Percentiles rank a stretch among this genome's conserved stretches.
phyloP scores from a whole-genome alignment of 441 rosid species.

The Jatropha multifida region DNA sequence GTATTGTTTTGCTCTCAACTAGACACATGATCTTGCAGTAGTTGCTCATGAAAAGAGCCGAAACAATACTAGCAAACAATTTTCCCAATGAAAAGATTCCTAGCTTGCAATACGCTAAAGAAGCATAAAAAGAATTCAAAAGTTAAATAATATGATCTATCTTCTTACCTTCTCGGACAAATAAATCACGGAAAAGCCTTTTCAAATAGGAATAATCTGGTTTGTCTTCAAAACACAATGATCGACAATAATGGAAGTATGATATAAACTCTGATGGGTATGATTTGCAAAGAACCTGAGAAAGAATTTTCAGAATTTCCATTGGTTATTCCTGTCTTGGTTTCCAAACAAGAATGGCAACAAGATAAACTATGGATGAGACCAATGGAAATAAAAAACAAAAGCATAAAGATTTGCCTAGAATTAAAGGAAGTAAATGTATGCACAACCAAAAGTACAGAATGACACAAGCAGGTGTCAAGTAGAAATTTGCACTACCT shows the following conservation, averaged over 20 bases:
- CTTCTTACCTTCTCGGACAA: constrained; percentile 75
- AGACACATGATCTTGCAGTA: neutral
- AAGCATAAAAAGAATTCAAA: neutral
- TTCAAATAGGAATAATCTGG: constrained; percentile 92
- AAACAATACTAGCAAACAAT: neutral
- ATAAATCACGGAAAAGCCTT: constrained; percentile 89
- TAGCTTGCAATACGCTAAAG: neutral
- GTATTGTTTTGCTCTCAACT: neutral
- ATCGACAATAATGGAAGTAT: constrained; percentile 84
- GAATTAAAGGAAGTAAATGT: neutral
- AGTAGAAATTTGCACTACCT: constrained; percentile 40
- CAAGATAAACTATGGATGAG: neutral
- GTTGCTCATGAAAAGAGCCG: neutral
- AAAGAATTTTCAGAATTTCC: constrained; percentile 12
- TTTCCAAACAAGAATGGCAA: neutral
- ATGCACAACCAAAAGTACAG: neutral
- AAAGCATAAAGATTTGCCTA: neutral
- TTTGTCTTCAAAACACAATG: constrained; percentile 87
- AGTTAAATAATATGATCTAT: neutral
- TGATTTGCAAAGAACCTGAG: constrained; percentile 87
- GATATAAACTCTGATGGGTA: constrained; percentile 85
- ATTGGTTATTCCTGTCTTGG: neutral
- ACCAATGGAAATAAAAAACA: neutral
- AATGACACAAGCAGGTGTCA: neutral
- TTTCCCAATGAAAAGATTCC: constrained; percentile 1